Evolutionary conservation across 106 monocot species (phyloP), one percentile per base, ranked within the genome.

Genomic region (Allium fistulosum): DNA sequence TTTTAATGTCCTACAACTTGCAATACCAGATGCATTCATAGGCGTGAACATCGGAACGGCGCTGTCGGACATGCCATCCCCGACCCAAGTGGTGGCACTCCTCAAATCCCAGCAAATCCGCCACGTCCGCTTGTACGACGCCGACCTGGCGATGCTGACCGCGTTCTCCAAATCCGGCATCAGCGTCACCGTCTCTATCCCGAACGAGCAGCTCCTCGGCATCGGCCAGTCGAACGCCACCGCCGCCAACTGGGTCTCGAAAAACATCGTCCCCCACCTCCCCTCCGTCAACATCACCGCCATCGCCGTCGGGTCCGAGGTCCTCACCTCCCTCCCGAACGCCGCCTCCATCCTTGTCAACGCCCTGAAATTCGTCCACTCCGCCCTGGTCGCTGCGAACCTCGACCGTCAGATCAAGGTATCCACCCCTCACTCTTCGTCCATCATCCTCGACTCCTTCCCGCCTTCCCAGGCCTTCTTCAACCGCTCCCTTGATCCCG

Each of bases 401-500:
- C 90, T 99, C 12, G 90, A 99, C 66, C 61, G 77, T 12, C 78
- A 76, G 59, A 84, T 99, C 70, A 93, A 90, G 77, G 84, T 99
- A 49, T 92, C 89, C 12, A 84, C 93, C 11, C 90, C 99, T 7
- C 90, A 83, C 58, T 75, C 93, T 9, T 99, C 99, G 8, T 99
- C 99, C 66, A 77, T 99, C 45, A 90, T 99, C 53, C 87, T 99
- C 0, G 99, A 99, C 58, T 99, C 99, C 26, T 99, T 99, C 64
- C 92, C 99, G 11, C 99, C 96, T 1, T 96, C 96, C 1, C 94
- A 94, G 62, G 99, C 92, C 26, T 99, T 99, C 79, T 99, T 99
- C 81, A 99, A 99, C 87, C 88, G 93, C 28, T 73, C 90, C 0
- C 90, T 84, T 71, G 96, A 91, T 3, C 69, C 82, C 1, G 81